Evolutionary conservation across 2,329 filamentous ascomycete genomes (phyloP), one percentile per base, ranked within the genome.

Genomic region (Diatrype stigma): DNA sequence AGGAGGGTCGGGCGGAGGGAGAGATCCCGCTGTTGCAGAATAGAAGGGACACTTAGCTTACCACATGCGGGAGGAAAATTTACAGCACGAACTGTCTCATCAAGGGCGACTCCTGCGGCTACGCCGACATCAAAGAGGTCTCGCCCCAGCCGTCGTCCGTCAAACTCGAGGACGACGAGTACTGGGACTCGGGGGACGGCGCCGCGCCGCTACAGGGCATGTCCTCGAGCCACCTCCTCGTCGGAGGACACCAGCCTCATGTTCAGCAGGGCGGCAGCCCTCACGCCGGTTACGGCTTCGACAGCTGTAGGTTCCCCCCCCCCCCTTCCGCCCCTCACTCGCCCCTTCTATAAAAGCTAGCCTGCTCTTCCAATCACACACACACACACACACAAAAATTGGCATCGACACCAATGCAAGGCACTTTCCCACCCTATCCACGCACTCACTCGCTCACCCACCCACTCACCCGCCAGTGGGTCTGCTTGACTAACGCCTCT

Each of bases 1-100:
- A n/a, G n/a, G n/a, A n/a, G 52, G 49, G 51, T 51, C 51, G 47
- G 50, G 50, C 52, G 52, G 48, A 52, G 46, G 47, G 52, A 50
- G 45, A 51, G 49, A 54, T 50, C 52, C 46, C 47, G 48, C n/a
- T n/a, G n/a, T n/a, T n/a, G n/a, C n/a, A n/a, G n/a, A n/a, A n/a
- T n/a, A n/a, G n/a, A n/a, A n/a, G n/a, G n/a, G n/a, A n/a, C 17
- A 19, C 17, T 26, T 28, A 23, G 3, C 21, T n/a, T 38, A 16
- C 8, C 45, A 32, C 23, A 38, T 55, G 58, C 45, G 60, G 51
- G 45, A n/a, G n/a, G n/a, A n/a, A n/a, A n/a, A n/a, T n/a, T n/a
- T n/a, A 40, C 51, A 61, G 59, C 42, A 58, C 57, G 50, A 57
- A 60, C 32, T 61, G 59, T 55, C 59, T 61, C 28, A 55, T 60